phyloP scores from a whole-genome alignment of 257 asterid species.

The Catharanthus roseus region DNA sequence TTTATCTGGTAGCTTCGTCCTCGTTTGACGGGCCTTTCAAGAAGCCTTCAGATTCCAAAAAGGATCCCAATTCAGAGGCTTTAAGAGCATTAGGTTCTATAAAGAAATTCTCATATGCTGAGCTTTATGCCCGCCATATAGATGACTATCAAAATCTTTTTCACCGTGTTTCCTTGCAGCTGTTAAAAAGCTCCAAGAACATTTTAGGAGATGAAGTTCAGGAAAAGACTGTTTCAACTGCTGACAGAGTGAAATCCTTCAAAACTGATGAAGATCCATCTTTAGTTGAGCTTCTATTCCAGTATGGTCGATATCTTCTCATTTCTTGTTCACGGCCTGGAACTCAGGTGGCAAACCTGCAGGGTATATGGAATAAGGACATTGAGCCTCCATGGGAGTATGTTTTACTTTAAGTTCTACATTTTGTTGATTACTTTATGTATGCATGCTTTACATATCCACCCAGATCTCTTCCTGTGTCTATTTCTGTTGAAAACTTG shows the following conservation, averaged over 20 bases:
- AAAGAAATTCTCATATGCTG: constrained; percentile 45
- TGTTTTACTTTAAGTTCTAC: constrained; percentile 19
- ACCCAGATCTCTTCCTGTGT: not conserved
- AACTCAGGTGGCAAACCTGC: constrained; percentile 67
- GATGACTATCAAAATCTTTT: constrained; percentile 65
- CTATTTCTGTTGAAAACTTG: not conserved
- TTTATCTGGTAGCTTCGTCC: constrained; percentile 57
- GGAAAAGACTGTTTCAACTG: constrained; percentile 29
- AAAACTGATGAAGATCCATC: constrained; percentile 65
- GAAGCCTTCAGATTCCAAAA: constrained; percentile 49
- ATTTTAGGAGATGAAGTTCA: constrained; percentile 3
- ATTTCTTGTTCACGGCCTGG: constrained; percentile 80
- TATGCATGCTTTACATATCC: not conserved
- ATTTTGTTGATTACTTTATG: not conserved
- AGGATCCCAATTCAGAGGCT: constrained; percentile 44
- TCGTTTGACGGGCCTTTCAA: constrained; percentile 69
- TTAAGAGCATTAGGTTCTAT: constrained; percentile 36
- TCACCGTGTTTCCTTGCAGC: constrained; percentile 66
- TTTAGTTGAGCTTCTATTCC: constrained; percentile 68
- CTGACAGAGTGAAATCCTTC: constrained; percentile 57
- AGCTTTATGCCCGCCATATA: constrained; percentile 58
- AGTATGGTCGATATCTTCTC: constrained; percentile 67
- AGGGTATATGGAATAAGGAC: constrained; percentile 76
- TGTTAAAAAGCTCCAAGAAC: constrained; percentile 31
- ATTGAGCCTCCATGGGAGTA: constrained; percentile 74